These are phyloP conservation scores for Saccharomycopsis schoenii DNA, from an alignment of 805 yeast genomes.

Conservation along the genomic window DNA sequence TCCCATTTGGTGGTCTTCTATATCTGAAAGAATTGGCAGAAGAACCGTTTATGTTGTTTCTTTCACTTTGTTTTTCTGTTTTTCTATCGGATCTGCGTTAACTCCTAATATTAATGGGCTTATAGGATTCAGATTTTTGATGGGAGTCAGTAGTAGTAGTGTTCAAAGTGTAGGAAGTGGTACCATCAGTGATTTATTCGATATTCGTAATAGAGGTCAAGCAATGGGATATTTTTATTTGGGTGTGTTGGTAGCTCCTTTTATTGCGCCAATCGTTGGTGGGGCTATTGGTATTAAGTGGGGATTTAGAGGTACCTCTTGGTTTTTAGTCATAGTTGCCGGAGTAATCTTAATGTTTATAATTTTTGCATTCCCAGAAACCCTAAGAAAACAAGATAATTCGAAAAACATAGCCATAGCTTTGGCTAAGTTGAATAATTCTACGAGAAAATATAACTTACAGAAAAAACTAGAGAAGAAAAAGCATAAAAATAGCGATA, in stretches of 20 bases:
- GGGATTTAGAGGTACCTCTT: conserved; percentile 88
- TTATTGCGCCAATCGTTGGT: conserved; percentile 71
- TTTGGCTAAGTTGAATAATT: conserved; percentile 28
- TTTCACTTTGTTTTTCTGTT: conserved; percentile 51
- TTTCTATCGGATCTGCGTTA: conserved; percentile 63
- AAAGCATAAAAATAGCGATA: conserved; percentile 1
- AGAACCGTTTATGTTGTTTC: conserved; percentile 64
- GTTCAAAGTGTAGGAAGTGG: conserved; percentile 91
- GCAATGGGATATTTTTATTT: conserved; percentile 75
- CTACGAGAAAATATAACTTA: conserved; percentile 1
- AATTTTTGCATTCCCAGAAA: conserved; percentile 64
- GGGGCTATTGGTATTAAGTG: conserved; percentile 61
- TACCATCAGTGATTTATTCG: conserved; percentile 65
- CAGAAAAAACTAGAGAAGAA: neutral
- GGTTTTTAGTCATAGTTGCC: conserved; percentile 66
- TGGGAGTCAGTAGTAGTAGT: conserved; percentile 77
- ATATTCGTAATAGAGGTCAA: conserved; percentile 58
- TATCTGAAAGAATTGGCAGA: conserved; percentile 68
- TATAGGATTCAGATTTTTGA: conserved; percentile 57
- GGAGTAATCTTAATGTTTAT: conserved; percentile 42
- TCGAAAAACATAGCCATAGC: conserved; percentile 38
- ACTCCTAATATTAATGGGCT: conserved; percentile 51
- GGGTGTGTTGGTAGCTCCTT: conserved; percentile 76
- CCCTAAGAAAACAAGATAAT: conserved; percentile 53
- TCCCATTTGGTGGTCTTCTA: conserved; percentile 84